Evolutionary conservation across 1,284 basidiomycete species (phyloP).

Genomic region (Ganoderma resinaceum): DNA sequence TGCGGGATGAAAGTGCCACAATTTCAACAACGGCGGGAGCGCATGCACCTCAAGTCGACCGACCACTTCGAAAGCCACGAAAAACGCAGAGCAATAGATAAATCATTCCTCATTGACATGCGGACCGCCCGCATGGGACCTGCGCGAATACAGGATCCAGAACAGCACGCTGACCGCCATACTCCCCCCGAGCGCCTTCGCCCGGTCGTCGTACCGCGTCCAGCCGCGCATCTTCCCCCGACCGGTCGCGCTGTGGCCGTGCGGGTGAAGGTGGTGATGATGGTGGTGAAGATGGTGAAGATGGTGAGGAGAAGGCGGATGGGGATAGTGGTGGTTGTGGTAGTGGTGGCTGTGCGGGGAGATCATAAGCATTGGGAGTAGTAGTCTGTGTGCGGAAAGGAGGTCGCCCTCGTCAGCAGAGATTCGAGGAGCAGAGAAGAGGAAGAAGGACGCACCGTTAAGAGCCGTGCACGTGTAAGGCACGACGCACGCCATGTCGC

Average conservation of each 20-base stretch:
- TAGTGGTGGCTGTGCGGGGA: neutral
- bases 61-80: no score
- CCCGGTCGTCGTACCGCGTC: slow-evolving; percentile 27
- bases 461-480: slow-evolving; percentile 37
- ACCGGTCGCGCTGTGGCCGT: neutral
- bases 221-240: slow-evolving; percentile 18
- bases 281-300: no score
- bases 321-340: neutral
- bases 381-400: slow-evolving; percentile 46
- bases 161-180: slow-evolving; percentile 27
- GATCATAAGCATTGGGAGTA: slow-evolving; percentile 53
- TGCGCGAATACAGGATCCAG: slow-evolving; percentile 25
- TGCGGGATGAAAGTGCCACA: neutral
- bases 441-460: slow-evolving; percentile 35
- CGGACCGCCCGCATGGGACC: neutral
- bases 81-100: neutral
- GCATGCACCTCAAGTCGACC: no score
- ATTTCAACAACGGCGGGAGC: neutral
- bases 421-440: neutral
- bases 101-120: slow-evolving; percentile 3
- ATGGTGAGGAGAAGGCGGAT: neutral
- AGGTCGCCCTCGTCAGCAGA: neutral
- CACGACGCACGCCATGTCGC: slow-evolving; percentile 37
- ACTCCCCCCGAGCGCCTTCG: slow-evolving; percentile 27
- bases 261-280: neutral